Evolutionary conservation across 1,139 yeast species (phyloP).

Genomic region (Geotrichum carabidarum): DNA sequence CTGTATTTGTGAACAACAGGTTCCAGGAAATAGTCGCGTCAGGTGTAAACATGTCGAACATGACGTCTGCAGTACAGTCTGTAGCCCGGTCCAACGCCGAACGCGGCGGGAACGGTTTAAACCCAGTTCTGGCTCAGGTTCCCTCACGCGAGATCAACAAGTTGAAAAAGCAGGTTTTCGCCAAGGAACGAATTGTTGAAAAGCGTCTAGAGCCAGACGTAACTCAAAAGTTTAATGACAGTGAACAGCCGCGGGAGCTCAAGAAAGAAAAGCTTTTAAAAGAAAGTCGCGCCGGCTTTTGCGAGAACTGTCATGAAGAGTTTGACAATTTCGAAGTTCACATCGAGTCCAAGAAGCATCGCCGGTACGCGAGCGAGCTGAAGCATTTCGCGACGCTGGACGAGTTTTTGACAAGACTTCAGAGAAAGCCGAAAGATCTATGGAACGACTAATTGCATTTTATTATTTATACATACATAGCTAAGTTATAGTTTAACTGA

Average conservation of each 20-base stretch:
- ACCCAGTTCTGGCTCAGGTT: conserved; percentile 61
- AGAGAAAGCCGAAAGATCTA: not conserved
- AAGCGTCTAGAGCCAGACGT: not conserved
- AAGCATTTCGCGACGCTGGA: conserved; percentile 70
- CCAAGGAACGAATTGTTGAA: conserved; percentile 13
- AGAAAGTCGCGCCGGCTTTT: conserved; percentile 41
- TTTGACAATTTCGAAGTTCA: conserved; percentile 80
- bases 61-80: conserved; percentile 40
- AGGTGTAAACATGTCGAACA: conserved; percentile 65
- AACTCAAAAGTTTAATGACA: conserved; percentile 16
- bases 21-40: conserved; percentile 72
- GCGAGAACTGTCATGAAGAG: conserved; percentile 89
- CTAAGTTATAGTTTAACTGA: not conserved
- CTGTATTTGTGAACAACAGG: conserved; percentile 25
- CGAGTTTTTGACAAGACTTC: not conserved
- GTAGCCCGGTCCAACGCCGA: conserved; percentile 36
- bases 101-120: conserved; percentile 58
- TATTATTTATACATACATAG: not conserved
- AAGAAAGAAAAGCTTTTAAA: not conserved
- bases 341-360: conserved; percentile 63
- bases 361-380: conserved; percentile 71
- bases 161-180: conserved; percentile 48
- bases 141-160: conserved; percentile 62
- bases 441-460: not conserved
- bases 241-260: conserved; percentile 9